Evolutionary conservation across 331 rosid genomes (phyloP).

Genomic region (Erythrophleum ivorense): DNA sequence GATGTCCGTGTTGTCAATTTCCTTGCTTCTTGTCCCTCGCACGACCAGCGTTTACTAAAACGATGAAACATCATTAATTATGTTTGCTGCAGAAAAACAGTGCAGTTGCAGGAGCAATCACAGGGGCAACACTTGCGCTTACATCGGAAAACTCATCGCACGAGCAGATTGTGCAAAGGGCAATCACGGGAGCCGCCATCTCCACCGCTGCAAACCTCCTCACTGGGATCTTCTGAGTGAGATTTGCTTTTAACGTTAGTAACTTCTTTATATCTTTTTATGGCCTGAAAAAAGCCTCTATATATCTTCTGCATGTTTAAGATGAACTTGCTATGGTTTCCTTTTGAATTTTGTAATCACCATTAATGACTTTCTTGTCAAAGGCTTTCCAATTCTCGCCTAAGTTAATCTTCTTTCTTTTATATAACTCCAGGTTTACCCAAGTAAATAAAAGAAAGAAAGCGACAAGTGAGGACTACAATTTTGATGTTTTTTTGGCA

Average conservation of each 20-base stretch:
- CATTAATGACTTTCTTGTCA: slow-evolving; percentile 1
- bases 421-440: neutral
- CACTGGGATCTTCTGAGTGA: slow-evolving; percentile 60
- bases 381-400: neutral
- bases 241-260: neutral
- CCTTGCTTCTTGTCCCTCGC: too few species aligned
- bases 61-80: neutral
- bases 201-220: slow-evolving; percentile 89
- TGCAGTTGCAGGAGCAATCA: slow-evolving; percentile 86
- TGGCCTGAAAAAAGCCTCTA: neutral
- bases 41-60: neutral
- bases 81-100: slow-evolving; percentile 83
- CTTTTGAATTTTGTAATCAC: slow-evolving; percentile 10
- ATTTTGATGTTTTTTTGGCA: neutral
- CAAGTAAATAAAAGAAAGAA: neutral
- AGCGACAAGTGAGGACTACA: neutral
- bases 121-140: slow-evolving; percentile 85
- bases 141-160: slow-evolving; percentile 67
- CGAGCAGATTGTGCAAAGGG: slow-evolving; percentile 82
- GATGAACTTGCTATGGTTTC: slow-evolving; percentile 32
- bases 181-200: slow-evolving; percentile 93
- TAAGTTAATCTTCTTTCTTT: neutral
- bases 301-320: slow-evolving; percentile 9
- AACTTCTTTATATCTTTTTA: neutral
- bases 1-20: too few species aligned